Evolutionary conservation across 2,329 filamentous ascomycete species (phyloP), one percentile per base, ranked within the genome.

Genomic region (Venturia nashicola): DNA sequence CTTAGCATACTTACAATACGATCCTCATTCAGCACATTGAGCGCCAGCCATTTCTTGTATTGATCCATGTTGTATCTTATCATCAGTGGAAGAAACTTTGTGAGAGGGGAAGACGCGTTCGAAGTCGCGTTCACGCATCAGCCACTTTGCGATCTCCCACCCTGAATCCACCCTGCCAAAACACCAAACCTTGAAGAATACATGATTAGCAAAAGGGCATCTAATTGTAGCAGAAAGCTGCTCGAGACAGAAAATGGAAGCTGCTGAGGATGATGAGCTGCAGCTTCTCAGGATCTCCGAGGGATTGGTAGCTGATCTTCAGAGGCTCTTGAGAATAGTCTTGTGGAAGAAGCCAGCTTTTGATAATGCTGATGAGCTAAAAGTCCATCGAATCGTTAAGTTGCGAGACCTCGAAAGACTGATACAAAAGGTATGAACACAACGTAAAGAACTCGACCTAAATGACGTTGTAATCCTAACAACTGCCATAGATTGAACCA

Each of bases 21-120:
- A 68, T 86, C 84, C 71, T 96, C 90, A 65, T 85, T 87, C 67
- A 96, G 80, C 65, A 96, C 82, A 70, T 87, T 84, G 69, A 86
- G 85, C 5, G 89, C 88, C 7, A 96, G 82, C 70, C 86, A 93
- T 64, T 85, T 86, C 68, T 80, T 85, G 71, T 90, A 86, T 67
- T 77, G 71, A 59, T 87, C 83, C 77, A 79, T 79, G 27, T 32
- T 54, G 63, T 51, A 14, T n/a, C n/a, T n/a, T n/a, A n/a, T 23
- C n/a, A 4, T 7, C 42, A 16, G 11, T 20, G 34, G 32, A 60
- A 57, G 61, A 18, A 55, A 12, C 46, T 55, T 34, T 20, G 27
- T 20, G n/a, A 36, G n/a, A 36, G 16, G 39, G 27, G 51, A 57
- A 23, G 32, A 57, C 51, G 51, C 51, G 61, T 36, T 39, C 27